Base-by-base conservation (phyloP, 352 stramenopile genomes). In the Pythium biforme region DNA sequence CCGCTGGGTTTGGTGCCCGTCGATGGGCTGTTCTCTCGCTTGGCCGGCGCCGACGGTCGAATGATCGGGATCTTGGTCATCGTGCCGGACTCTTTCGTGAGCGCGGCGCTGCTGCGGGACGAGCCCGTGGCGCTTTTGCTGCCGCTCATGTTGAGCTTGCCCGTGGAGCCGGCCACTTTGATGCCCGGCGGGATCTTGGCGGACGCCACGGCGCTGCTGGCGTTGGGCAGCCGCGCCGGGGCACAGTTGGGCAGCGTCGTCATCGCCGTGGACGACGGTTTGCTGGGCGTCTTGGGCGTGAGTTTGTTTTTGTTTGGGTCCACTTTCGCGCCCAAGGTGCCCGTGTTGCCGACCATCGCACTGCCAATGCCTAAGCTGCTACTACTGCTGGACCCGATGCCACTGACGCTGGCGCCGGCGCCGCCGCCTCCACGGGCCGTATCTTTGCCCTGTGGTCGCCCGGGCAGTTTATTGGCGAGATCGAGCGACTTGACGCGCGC, bases 31-130 rank as follows among this genome's bases (percentile, higher is more conserved):
- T 69, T 79, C 62, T 90, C 81, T 34, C 81, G 74, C 59, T 90
- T 90, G 23, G 79, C 76, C 26, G 55, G 81, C n/a, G 81, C 81
- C 0, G 79, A 79, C 27, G 81, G 81, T 17, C 79, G 71, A 27
- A 89, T 90, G 63, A 88, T 90, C 15, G 81, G 81, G 64, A 90
- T 90, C 57, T 90, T 90, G 19, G 81, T 90, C 62, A 89, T 75
- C 7, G 52, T 43, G 12, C 66, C 69, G 0, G 66, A 34, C 26
- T 90, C 79, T n/a, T 88, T 89, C 1, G 72, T 64, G 7, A 79
- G 39, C 8, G 73, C 72, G 4, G 76, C 70, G 20, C 62, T 74
- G 22, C 55, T 75, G 27, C 81, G 66, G 11, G 68, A 73, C 12
- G 75, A 72, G 9, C 72, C 75, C 3, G 50, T 65, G 1, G 65